Percentiles rank a stretch among this genome's conserved stretches.
These are phyloP conservation scores for Moesziomyces parantarcticus DNA, from an alignment of 1,284 basidiomycete genomes.

Conservation along the genomic window DNA sequence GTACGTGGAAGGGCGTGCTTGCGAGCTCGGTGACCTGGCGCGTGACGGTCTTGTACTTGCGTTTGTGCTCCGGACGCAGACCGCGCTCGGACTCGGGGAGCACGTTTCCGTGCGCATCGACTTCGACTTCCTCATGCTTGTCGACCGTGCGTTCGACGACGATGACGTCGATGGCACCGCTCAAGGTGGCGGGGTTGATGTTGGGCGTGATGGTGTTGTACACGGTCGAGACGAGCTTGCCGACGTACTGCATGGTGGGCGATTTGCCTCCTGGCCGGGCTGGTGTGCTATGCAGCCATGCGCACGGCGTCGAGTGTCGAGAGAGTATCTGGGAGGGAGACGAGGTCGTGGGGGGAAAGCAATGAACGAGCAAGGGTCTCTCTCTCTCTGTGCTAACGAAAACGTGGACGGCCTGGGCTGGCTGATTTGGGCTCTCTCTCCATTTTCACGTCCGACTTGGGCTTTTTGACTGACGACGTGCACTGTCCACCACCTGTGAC, in stretches of 20 bases:
- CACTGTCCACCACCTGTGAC: too few species aligned
- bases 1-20: conserved; percentile 96
- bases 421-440: too few species aligned
- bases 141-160: conserved; percentile 70
- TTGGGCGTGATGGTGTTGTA: conserved; percentile 68
- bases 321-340: too few species aligned
- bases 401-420: too few species aligned
- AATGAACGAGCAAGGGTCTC: too few species aligned
- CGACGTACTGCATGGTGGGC: conserved; percentile 66
- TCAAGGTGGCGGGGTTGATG: conserved; percentile 67
- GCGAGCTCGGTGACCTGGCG: conserved; percentile 74
- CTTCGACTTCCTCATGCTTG: conserved; percentile 71
- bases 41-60: conserved; percentile 37
- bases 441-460: too few species aligned
- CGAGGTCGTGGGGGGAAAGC: too few species aligned
- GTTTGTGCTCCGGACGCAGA: conserved; percentile 25
- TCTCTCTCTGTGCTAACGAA: too few species aligned
- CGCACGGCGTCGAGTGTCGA: too few species aligned
- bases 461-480: too few species aligned
- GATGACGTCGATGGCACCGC: conserved; percentile 68
- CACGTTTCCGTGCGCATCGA: conserved; percentile 31
- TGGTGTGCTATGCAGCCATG: too few species aligned
- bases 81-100: conserved; percentile 18
- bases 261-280: too few species aligned
- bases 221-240: conserved; percentile 65